phyloP scores from a whole-genome alignment of 176 grass and related monocot genomes.

The Oryza meridionalis region DNA sequence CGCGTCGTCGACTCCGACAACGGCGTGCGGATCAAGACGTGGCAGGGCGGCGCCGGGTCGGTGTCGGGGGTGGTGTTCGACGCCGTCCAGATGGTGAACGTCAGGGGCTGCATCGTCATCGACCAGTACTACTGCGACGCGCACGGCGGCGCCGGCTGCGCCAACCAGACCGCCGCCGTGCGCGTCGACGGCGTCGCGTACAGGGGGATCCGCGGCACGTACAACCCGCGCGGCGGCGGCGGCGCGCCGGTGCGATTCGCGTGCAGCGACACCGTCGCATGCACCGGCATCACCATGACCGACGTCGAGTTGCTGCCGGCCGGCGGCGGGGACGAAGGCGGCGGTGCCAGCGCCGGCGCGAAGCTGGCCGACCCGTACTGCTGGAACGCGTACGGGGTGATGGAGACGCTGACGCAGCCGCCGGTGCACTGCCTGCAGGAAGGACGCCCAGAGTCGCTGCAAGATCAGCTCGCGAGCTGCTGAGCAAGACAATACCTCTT shows the following conservation, averaged over 20 bases:
- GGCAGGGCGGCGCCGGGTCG: constrained; percentile 72
- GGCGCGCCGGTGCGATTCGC: constrained; percentile 62
- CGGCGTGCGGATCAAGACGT: constrained; percentile 88
- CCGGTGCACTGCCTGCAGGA: constrained; percentile 77
- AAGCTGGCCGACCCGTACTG: constrained; percentile 55
- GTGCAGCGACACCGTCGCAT: constrained; percentile 70
- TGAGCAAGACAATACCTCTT: not conserved
- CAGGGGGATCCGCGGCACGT: constrained; percentile 68
- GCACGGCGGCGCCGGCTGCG: constrained; percentile 47
- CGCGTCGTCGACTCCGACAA: constrained; percentile 68
- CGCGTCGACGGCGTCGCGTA: constrained; percentile 63
- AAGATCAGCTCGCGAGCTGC: constrained; percentile 62
- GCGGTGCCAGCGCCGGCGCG: constrained; percentile 21
- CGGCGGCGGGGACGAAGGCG: constrained; percentile 21
- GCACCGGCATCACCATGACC: constrained; percentile 72
- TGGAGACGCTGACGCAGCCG: constrained; percentile 64
- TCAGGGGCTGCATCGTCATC: constrained; percentile 78
- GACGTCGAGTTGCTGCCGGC: constrained; percentile 72
- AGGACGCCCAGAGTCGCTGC: constrained; percentile 62
- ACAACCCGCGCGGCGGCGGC: constrained; percentile 38
- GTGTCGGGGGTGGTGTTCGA: constrained; percentile 60
- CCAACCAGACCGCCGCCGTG: constrained; percentile 68
- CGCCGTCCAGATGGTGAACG: constrained; percentile 66
- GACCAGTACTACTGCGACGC: constrained; percentile 83
- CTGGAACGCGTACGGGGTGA: constrained; percentile 76